Conservation (phyloP, 2,329 filamentous ascomycete species). For the Triangularia setosa region DNA sequence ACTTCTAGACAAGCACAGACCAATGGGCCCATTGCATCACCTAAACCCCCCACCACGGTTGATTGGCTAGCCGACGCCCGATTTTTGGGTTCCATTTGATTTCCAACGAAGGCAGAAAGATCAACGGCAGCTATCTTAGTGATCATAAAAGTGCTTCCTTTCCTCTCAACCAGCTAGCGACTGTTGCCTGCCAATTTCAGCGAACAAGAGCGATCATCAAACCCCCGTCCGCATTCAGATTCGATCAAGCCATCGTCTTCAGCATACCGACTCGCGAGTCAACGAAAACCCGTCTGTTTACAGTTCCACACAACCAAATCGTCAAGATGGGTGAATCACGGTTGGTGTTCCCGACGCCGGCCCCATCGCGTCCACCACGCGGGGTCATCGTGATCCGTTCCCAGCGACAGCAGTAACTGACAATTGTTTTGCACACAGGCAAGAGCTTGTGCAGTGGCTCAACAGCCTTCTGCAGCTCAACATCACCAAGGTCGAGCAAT, state of each 20-base stretch:
- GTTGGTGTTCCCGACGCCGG: conserved; percentile 31
- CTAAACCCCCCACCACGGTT: conserved; percentile 32
- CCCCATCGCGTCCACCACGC: conserved; percentile 10
- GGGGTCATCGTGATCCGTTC: background rate
- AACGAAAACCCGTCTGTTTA: conserved; percentile 6
- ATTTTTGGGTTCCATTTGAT: conserved; percentile 25
- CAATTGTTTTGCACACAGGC: conserved; percentile 52
- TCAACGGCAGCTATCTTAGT: conserved; percentile 22
- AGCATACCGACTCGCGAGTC: background rate
- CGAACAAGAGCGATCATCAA: conserved; percentile 1
- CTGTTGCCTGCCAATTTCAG: conserved; percentile 16
- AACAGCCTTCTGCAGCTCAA: conserved; percentile 98
- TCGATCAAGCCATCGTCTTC: conserved; percentile 3
- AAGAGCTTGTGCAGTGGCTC: conserved; percentile 93
- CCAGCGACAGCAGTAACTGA: background rate
- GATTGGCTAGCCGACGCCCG: conserved; percentile 36
- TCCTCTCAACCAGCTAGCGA: conserved; percentile 6
- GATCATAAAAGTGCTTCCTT: conserved; percentile 27
- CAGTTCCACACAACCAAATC: conserved; percentile 15
- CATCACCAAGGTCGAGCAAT: conserved; percentile 98
- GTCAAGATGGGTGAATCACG: conserved; percentile 47
- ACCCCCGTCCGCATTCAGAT: background rate
- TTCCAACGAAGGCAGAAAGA: conserved; percentile 17
- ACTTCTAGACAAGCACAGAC: conserved; percentile 10
- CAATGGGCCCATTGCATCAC: conserved; percentile 21